Evolutionary conservation across 306 rosid genomes (phyloP).

Genomic region (Oemleria cerasiformis): DNA sequence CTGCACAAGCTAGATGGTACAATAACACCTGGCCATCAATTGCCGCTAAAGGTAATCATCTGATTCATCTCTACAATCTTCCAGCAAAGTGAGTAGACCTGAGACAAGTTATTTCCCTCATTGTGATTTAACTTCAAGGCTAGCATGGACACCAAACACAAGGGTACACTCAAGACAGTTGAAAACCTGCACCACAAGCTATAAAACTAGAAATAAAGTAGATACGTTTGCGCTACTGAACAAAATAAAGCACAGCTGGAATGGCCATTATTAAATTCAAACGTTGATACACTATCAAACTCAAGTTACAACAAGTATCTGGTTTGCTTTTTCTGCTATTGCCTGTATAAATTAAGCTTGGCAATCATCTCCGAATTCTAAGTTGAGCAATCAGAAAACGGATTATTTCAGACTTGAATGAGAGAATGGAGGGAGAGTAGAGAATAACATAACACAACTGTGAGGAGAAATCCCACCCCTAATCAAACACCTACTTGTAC

Average conservation of each 20-base stretch:
- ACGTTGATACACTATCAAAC: conserved; percentile 46
- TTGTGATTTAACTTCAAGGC: background rate
- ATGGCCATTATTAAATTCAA: conserved; percentile 55
- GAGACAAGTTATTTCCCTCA: background rate
- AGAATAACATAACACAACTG: conserved; percentile 39
- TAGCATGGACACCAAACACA: conserved; percentile 5
- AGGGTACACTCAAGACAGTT: conserved; percentile 7
- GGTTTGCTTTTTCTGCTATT: conserved; percentile 44
- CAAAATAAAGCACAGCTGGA: conserved; percentile 25
- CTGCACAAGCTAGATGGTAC: background rate
- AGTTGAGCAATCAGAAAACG: conserved; percentile 52
- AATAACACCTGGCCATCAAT: background rate
- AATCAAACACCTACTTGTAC: conserved; percentile 53
- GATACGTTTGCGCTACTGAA: background rate
- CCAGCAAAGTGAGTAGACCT: background rate
- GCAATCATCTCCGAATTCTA: conserved; percentile 51
- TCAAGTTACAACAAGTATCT: conserved; percentile 35
- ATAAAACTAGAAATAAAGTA: conserved; percentile 3
- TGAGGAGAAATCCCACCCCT: conserved; percentile 29
- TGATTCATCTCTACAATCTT: background rate
- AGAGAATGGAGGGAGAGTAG: conserved; percentile 42
- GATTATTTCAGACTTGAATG: conserved; percentile 68
- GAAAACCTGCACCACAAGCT: conserved; percentile 18
- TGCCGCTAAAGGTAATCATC: background rate
- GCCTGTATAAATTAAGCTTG: conserved; percentile 44